Conservation (phyloP, 768 basidiomycete species). For the Rhodocollybia butyracea region DNA sequence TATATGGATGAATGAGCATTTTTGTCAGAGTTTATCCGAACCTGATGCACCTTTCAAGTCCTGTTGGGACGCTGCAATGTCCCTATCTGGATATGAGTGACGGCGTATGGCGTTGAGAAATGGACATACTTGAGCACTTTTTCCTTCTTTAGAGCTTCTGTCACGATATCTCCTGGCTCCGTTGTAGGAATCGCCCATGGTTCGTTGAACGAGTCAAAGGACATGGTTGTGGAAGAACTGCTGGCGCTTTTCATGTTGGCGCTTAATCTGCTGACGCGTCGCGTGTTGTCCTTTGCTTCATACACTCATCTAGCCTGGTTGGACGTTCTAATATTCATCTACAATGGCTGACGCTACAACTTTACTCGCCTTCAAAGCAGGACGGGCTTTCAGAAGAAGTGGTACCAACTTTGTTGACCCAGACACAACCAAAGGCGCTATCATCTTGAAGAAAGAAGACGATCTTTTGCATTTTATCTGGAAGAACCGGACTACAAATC, state of each 20-base stretch:
- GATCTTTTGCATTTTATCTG: conserved; percentile 76
- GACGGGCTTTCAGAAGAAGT: conserved; percentile 68
- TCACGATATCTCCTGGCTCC: conserved; percentile 59
- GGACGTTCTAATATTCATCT: not conserved
- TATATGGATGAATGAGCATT: conserved; percentile 23
- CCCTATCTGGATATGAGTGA: conserved; percentile 38
- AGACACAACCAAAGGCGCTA: conserved; percentile 66
- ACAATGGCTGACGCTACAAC: conserved; percentile 39
- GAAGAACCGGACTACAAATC: conserved; percentile 66
- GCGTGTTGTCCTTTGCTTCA: conserved; percentile 19
- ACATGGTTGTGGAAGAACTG: conserved; percentile 29
- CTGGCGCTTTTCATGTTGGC: too few relatives aligned
- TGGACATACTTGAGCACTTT: conserved; percentile 60
- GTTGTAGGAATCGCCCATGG: conserved; percentile 46
- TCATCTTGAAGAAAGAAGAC: conserved; percentile 71
- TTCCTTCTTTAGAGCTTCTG: conserved; percentile 77
- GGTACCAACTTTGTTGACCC: conserved; percentile 69
- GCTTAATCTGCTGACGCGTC: conserved; percentile 42
- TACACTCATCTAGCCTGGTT: too few relatives aligned
- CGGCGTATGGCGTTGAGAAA: not conserved
- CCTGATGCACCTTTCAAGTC: conserved; percentile 66
- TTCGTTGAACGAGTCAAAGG: conserved; percentile 39
- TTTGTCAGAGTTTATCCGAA: not conserved
- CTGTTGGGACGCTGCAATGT: conserved; percentile 71
- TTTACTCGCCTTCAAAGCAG: conserved; percentile 63